phyloP scores from a whole-genome alignment of 2,329 filamentous ascomycete species.

The Cordyceps tenuipes region DNA sequence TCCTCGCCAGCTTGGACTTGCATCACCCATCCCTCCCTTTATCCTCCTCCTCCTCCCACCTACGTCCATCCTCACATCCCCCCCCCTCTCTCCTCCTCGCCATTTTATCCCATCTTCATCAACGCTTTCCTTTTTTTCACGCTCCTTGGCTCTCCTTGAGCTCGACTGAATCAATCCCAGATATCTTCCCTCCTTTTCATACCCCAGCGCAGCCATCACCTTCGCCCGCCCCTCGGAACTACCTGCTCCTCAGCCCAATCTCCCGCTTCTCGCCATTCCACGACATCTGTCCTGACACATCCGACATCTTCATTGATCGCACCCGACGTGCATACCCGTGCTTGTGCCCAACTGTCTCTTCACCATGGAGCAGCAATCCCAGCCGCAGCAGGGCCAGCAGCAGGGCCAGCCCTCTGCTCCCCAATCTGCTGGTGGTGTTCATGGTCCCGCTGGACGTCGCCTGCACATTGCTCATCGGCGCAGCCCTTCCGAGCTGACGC shows the following conservation, averaged over 20 bases:
- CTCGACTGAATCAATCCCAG: constrained; percentile 20
- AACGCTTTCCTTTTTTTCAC: constrained; percentile 26
- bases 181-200: constrained; percentile 29
- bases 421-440: constrained; percentile 47
- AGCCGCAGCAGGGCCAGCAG: constrained; percentile 49
- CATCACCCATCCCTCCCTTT: constrained; percentile 11
- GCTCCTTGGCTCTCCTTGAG: constrained; percentile 29
- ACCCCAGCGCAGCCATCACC: constrained; percentile 2
- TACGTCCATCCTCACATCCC: background rate
- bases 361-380: constrained; percentile 47
- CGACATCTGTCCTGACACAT: constrained; percentile 12
- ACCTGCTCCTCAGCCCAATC: background rate
- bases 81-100: background rate
- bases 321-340: constrained; percentile 40
- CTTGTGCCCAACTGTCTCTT: constrained; percentile 31
- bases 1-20: background rate
- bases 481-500: constrained; percentile 94
- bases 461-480: constrained; percentile 95
- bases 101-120: constrained; percentile 16
- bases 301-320: constrained; percentile 21
- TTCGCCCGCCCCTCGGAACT: background rate
- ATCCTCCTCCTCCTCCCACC: constrained; percentile 4
- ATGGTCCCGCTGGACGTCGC: constrained; percentile 75
- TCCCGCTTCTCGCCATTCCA: constrained; percentile 6
- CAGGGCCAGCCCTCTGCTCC: constrained; percentile 28